These are phyloP conservation scores for Podaxis pistillaris DNA, from an alignment of 768 basidiomycete genomes.

Conservation along the genomic window DNA sequence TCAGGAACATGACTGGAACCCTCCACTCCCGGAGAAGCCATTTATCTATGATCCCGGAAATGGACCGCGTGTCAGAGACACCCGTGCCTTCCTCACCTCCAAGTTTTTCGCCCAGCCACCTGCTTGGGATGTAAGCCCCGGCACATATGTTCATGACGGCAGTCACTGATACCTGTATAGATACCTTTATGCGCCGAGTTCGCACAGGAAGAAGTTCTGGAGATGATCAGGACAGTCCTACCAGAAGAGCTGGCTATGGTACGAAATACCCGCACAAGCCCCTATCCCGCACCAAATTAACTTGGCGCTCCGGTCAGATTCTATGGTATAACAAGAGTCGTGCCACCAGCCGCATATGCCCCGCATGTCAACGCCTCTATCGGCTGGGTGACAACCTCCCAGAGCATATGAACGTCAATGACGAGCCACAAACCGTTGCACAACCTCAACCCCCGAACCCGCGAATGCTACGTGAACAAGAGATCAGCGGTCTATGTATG, in stretches of 20 bases:
- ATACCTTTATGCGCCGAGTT: constrained; percentile 76
- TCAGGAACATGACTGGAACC: constrained; percentile 9
- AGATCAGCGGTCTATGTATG: constrained; percentile 77
- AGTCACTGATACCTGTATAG: constrained; percentile 17
- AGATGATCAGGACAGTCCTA: constrained; percentile 68
- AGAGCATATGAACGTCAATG: constrained; percentile 36
- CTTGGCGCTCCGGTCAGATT: constrained; percentile 40
- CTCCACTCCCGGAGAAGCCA: constrained; percentile 39
- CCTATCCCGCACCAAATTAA: neutral
- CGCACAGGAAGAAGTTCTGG: constrained; percentile 68
- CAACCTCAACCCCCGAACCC: constrained; percentile 23
- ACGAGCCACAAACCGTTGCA: constrained; percentile 17
- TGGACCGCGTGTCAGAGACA: constrained; percentile 71
- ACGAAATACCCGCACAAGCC: constrained; percentile 23
- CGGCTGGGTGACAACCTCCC: constrained; percentile 63
- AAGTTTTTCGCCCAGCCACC: constrained; percentile 65
- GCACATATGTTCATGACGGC: neutral
- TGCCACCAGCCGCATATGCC: constrained; percentile 66
- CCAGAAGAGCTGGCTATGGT: constrained; percentile 75
- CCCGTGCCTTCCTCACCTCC: constrained; percentile 62
- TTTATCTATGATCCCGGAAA: constrained; percentile 79
- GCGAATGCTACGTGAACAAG: constrained; percentile 56
- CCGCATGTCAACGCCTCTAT: constrained; percentile 74
- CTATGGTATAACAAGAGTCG: constrained; percentile 89
- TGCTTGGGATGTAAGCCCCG: constrained; percentile 42